A percentile compares a stretch with the other conserved stretches of the same genome.
Conservation (phyloP, 2,329 filamentous ascomycete species). For the Chrysosporium keratinophilum region DNA sequence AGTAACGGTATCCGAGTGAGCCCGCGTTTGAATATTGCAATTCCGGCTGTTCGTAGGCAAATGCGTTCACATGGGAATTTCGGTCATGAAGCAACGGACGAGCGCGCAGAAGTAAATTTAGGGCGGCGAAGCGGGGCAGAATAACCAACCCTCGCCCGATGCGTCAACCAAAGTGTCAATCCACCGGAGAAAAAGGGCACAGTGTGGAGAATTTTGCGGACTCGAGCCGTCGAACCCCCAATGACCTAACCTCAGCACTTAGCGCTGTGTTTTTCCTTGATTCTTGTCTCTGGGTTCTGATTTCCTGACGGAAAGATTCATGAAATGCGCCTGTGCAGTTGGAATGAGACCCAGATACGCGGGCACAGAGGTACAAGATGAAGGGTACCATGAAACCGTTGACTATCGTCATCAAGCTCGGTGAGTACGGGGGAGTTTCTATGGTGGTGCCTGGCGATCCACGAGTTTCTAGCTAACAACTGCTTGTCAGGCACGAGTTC, state of each 20-base stretch:
- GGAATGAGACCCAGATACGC: slow-evolving; percentile 1
- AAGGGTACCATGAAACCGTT: slow-evolving; percentile 56
- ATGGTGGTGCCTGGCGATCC: neutral
- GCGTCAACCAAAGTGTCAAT: neutral
- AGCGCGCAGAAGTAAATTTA: neutral
- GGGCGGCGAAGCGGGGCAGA: slow-evolving; percentile 2
- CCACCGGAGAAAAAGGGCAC: neutral
- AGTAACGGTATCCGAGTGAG: too few species aligned
- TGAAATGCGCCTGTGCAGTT: neutral
- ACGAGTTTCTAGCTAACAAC: slow-evolving; percentile 9
- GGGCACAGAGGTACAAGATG: slow-evolving; percentile 39
- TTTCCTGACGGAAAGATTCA: neutral
- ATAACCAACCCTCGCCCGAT: neutral
- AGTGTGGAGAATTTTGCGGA: slow-evolving; percentile 4
- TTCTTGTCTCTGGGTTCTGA: neutral
- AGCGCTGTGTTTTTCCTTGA: neutral
- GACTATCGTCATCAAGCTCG: slow-evolving; percentile 78
- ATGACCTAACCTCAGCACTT: neutral
- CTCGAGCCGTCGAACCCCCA: neutral
- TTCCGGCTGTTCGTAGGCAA: too few species aligned
- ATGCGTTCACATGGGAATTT: too few species aligned
- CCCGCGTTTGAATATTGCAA: too few species aligned
- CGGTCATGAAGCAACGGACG: neutral
- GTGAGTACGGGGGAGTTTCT: slow-evolving; percentile 39
- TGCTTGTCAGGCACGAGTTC: slow-evolving; percentile 71